phyloP scores from a whole-genome alignment of 768 basidiomycete genomes.

The Naganishia antarctica region DNA sequence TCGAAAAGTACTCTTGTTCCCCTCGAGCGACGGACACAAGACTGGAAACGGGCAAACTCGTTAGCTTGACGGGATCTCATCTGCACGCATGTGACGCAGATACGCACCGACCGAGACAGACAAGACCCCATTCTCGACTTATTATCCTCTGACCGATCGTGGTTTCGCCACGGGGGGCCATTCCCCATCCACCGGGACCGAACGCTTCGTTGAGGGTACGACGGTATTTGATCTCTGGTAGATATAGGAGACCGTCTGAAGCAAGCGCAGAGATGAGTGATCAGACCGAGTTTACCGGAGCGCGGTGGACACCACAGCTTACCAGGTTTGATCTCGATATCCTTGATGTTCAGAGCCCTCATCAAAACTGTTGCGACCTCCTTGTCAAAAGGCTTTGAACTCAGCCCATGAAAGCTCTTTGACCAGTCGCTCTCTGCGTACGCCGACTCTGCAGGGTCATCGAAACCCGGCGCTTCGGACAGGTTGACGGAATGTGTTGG shows the following conservation, averaged over 20 bases:
- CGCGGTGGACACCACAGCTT: conserved; percentile 36
- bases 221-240: conserved; percentile 95
- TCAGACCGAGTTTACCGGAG: not conserved
- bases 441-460: not conserved
- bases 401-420: conserved; percentile 75
- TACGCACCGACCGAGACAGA: conserved; percentile 83
- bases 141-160: conserved; percentile 83
- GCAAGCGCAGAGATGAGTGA: not conserved
- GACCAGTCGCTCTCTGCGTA: conserved; percentile 63
- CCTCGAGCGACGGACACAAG: conserved; percentile 86
- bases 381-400: conserved; percentile 67
- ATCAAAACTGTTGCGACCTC: conserved; percentile 69
- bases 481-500: not conserved
- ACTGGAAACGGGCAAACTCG: too few species aligned
- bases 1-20: conserved; percentile 95
- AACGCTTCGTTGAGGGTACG: conserved; percentile 87
- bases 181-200: conserved; percentile 94
- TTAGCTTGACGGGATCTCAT: too few species aligned
- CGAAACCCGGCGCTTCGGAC: not conserved
- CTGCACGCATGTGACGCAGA: too few species aligned
- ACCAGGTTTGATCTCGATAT: conserved; percentile 95
- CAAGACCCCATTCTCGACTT: conserved; percentile 87
- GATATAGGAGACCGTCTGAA: conserved; percentile 83
- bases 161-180: conserved; percentile 87
- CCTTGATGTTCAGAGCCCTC: conserved; percentile 66